Base-by-base conservation (phyloP, 2,329 filamentous ascomycete species). In the Cordyceps cicadae region DNA sequence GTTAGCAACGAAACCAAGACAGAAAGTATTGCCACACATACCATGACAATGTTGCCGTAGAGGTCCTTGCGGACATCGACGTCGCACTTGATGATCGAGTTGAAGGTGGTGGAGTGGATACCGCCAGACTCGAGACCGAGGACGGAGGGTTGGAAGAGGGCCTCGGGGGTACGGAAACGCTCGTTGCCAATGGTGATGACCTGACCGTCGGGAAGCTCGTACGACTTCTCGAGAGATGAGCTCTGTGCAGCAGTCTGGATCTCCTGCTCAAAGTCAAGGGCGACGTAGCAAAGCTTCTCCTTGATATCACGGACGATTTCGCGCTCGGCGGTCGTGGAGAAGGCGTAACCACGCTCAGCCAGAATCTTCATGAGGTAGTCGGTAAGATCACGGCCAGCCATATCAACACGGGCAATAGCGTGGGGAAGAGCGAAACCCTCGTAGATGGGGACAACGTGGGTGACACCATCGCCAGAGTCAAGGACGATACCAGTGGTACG, bases 61-160 rank as follows among this genome's bases (percentile, higher is more conserved):
- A 99, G 88, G 80, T 97, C 94, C 88, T 97, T 97, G 85, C 94
- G 90, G 81, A 99, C 94, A 79, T 99, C 94, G 79, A 99, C 92
- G 81, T 99, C 94, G 80, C 94, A 97, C 90, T 99, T 99, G 92
- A 97, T 97, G 88, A 99, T 97, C 74, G 94, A 97, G 89, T 97
- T 97, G 90, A 97, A 99, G 73, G 94, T 97, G 77, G 93, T 97
- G 76, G 96, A 92, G 84, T 97, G 94, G 81, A 99, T 97, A 81
- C 94, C 94, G 76, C 93, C 93, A 79, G 87, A 91, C 83, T 99
- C 94, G 75, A 97, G 92, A 88, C 94, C 94, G 71, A 99, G 84
- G 71, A 97, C 93, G 69, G 89, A 94, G 76, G 94, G 94, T 85
- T 97, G 92, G 92, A 99, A 99, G 73, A 99, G 90, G 80, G 94